Base-by-base conservation (phyloP, 108 stramenopile genomes). In the Fistulifera solaris region DNA sequence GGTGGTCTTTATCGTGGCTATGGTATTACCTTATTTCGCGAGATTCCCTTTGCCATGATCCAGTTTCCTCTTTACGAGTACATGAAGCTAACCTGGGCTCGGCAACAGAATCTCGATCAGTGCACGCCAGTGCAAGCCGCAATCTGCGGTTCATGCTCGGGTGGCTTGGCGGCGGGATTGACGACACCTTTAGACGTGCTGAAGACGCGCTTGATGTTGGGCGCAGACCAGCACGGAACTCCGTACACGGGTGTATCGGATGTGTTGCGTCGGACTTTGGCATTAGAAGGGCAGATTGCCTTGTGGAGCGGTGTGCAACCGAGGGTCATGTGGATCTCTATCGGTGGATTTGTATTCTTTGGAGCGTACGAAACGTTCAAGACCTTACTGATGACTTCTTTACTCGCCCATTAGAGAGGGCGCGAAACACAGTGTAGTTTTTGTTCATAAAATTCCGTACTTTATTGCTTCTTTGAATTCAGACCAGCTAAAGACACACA, bases 281-380 rank as follows among this genome's bases (percentile, higher is more conserved):
- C 54, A 6, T 68, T 71, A 47, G 82, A 81, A 53, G 72, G 69
- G 23, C 27, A 53, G 13, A 44, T 40, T 11, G 62, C 75, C 22
- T 67, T 99, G 24, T 73, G 90, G 45, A 72, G 78, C 52, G 97
- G 97, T 11, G 71, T 96, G 17, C 87, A 89, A 58, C 96, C 97
- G 1, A 73, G 99, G 40, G 94, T 98, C 23, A 78, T 96, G 66
- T 97, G 95, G 89, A 98, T 99, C 56, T 88, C 94, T 0, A 80
- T 99, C 25, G 99, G 99, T 24, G 99, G 99, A 10, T 95, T 96
- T 76, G 90, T 99, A 31, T 99, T 97, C 65, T 98, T 99, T 65
- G 97, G 97, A 3, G 93, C 94, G 11, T 99, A 96, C 62, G 96
- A 99, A 43, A 24, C 56, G n/a, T 40, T 44, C 18, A 43, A 42